Conservation (phyloP, 257 asterid genomes). For the Solanum paucissectum region DNA sequence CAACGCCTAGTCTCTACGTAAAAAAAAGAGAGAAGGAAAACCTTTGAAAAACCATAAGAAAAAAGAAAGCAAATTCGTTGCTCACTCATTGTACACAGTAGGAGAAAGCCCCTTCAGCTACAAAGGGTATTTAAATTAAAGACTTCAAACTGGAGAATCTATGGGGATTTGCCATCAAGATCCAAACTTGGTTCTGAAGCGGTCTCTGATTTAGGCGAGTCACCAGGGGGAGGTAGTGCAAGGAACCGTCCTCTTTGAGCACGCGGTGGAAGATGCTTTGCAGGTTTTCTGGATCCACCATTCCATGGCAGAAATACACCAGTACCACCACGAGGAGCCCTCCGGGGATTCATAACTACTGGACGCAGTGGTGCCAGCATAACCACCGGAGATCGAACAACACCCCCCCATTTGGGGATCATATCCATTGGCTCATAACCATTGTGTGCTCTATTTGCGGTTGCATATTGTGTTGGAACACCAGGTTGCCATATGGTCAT, state of each 20-base stretch:
- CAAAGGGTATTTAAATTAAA: constrained; percentile 4
- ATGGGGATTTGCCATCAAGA: constrained; percentile 15
- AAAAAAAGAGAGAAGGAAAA: not conserved
- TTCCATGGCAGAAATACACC: constrained; percentile 91
- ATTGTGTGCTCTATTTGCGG: constrained; percentile 15
- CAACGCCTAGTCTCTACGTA: constrained; percentile 1
- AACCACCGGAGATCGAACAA: constrained; percentile 55
- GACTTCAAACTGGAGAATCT: not conserved
- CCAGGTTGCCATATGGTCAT: constrained; percentile 82
- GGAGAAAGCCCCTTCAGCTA: constrained; percentile 4
- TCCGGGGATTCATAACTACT: constrained; percentile 35
- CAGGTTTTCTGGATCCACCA: constrained; percentile 49
- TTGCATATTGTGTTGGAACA: constrained; percentile 30
- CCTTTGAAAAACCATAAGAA: not conserved
- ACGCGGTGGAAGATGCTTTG: constrained; percentile 82
- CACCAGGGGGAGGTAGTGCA: constrained; percentile 47
- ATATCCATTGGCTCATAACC: constrained; percentile 30
- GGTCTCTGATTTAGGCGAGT: constrained; percentile 22
- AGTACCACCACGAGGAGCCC: constrained; percentile 69
- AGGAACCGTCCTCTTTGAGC: constrained; percentile 70
- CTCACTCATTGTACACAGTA: constrained; percentile 22
- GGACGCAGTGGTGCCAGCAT: constrained; percentile 68
- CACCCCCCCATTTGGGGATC: constrained; percentile 82
- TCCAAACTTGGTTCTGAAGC: constrained; percentile 24
- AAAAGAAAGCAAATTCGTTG: constrained; percentile 5